phyloP scores from a whole-genome alignment of 768 basidiomycete genomes.

The Mycena rosella region DNA sequence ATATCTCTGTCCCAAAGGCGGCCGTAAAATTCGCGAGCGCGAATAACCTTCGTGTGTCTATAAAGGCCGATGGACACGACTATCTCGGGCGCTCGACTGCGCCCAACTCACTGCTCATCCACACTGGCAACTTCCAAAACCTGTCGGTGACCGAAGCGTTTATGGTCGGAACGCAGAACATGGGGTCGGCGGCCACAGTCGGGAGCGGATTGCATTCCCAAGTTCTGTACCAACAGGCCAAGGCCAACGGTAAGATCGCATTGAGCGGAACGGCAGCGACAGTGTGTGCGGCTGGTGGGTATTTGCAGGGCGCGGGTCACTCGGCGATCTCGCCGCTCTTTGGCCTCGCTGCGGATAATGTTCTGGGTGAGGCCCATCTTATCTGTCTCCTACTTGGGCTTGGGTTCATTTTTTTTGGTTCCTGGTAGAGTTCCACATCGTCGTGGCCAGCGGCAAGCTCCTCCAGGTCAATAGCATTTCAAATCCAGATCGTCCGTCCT shows the following conservation, averaged over 20 bases:
- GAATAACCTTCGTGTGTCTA: background rate
- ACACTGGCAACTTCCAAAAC: constrained; percentile 43
- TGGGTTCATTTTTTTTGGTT: background rate
- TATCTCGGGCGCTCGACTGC: background rate
- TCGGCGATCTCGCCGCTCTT: constrained; percentile 43
- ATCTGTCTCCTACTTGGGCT: background rate
- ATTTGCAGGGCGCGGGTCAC: constrained; percentile 48
- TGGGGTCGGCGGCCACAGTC: constrained; percentile 42
- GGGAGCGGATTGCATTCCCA: constrained; percentile 42
- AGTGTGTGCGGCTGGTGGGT: constrained; percentile 44
- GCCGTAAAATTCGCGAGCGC: background rate
- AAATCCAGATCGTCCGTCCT: constrained; percentile 41
- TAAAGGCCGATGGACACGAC: background rate
- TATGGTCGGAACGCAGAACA: constrained; percentile 28
- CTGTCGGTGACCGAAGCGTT: constrained; percentile 46
- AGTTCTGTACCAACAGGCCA: constrained; percentile 38
- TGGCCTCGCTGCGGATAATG: constrained; percentile 45
- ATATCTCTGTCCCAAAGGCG: background rate
- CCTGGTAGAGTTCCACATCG: constrained; percentile 43
- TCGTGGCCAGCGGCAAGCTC: constrained; percentile 46
- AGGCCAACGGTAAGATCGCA: constrained; percentile 41
- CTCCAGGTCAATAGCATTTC: constrained; percentile 42
- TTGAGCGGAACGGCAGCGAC: constrained; percentile 42
- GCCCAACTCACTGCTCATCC: background rate
- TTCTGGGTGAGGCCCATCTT: constrained; percentile 31